Evolutionary conservation across 2,329 filamentous ascomycete species (phyloP), one percentile per base, ranked within the genome.

Genomic region (Cordyceps cicadae): DNA sequence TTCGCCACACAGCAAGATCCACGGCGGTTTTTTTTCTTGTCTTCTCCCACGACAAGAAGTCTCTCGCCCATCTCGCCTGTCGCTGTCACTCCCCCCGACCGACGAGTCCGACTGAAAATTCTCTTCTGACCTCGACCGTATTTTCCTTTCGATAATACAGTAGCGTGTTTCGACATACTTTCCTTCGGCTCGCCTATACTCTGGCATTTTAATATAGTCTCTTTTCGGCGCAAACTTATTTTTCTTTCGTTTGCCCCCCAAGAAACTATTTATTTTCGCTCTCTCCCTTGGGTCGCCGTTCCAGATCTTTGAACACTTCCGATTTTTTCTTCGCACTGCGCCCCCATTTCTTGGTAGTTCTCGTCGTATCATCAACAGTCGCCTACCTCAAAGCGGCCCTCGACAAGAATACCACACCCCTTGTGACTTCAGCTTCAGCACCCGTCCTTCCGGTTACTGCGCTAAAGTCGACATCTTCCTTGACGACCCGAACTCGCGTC

Each of bases 1-100:
- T 57, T 61, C 29, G 58, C 52, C 34, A 54, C 51, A 41, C 51
- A 29, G 34, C 15, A 21, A 17, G 26, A 52, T 52, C 55, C 43
- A 29, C 54, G 49, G 48, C 32, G 29, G 29, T 61, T 63, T 57
- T 56, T 61, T 62, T 52, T 60, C 57, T 54, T 53, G 43, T 34
- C 26, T 37, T 46, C 45, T 54, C 54, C 39, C 32, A 48, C 43
- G 59, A 55, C 59, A 54, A 54, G 43, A 54, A 61, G 11, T 21
- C 45, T 61, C 39, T 49, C 59, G 49, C 53, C 26, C 41, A 14
- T 61, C 59, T 46, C 59, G 49, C 54, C 48, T 46, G 52, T 45
- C 52, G 39, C 54, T 61, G 11, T 37, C 34, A 45, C 29, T 57
- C 48, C 24, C 29, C 48, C 48, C 59, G 53, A 39, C 48, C 34